Conservation (phyloP, 2,329 filamentous ascomycete genomes). For the Davidsoniella virescens region DNA sequence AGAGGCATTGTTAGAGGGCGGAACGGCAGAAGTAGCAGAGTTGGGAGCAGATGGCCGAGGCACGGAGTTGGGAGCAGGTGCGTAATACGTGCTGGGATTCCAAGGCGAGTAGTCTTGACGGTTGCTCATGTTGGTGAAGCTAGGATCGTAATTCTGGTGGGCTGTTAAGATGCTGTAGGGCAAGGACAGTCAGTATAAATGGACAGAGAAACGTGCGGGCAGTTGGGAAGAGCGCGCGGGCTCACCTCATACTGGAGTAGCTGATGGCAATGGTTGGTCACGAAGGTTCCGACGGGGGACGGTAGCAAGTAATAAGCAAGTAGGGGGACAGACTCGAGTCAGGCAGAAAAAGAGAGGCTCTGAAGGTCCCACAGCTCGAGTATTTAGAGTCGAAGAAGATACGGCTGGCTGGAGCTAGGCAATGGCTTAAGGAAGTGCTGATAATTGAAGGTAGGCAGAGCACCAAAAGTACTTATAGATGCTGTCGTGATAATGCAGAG, state of each 20-base stretch:
- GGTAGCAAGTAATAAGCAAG: no score
- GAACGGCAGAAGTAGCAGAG: neutral
- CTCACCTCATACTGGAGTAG: constrained; percentile 12
- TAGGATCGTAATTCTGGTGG: constrained; percentile 8
- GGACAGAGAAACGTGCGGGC: neutral
- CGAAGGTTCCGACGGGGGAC: no score
- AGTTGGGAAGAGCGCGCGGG: constrained; percentile 10
- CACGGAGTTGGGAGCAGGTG: constrained; percentile 1
- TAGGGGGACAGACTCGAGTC: no score
- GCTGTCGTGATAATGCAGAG: no score
- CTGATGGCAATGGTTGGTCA: no score
- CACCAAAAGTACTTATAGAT: no score
- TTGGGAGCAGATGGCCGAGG: neutral
- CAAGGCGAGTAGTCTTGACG: constrained; percentile 8
- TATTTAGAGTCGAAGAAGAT: no score
- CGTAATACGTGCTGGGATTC: constrained; percentile 4
- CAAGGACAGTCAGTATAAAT: constrained; percentile 5
- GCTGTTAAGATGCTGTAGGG: constrained; percentile 6
- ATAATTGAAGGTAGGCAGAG: no score
- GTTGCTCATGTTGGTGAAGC: constrained; percentile 12
- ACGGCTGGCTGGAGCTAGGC: no score
- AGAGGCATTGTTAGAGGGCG: constrained; percentile 7
- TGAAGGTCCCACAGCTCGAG: no score
- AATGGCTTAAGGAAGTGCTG: no score
- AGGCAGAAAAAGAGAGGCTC: no score